A percentile compares a stretch with the other conserved stretches of the same genome.
phyloP scores from a whole-genome alignment of 257 asterid species.

The Ilex aquifolium region DNA sequence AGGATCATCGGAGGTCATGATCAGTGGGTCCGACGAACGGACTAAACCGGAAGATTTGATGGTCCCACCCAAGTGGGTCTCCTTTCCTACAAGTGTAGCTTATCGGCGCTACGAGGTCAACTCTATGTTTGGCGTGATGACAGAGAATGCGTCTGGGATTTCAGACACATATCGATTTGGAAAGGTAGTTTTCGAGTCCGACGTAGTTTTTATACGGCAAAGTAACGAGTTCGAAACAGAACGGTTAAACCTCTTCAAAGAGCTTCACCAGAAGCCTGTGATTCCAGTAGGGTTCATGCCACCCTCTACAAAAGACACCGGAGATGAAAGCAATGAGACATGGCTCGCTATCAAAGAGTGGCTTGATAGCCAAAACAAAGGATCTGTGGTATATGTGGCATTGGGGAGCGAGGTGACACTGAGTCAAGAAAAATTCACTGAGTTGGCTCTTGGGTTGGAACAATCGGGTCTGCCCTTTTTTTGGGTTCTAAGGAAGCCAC shows the following conservation, averaged over 20 bases:
- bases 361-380: neutral
- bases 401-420: conserved; percentile 24
- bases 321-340: neutral
- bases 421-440: conserved; percentile 22
- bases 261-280: conserved; percentile 7
- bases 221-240: conserved; percentile 7
- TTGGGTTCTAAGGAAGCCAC: conserved; percentile 22
- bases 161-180: conserved; percentile 2
- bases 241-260: conserved; percentile 5
- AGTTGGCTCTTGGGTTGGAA: conserved; percentile 30
- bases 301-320: neutral
- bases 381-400: conserved; percentile 17
- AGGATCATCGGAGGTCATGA: neutral
- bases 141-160: neutral
- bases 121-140: neutral
- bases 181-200: neutral
- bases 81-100: conserved; percentile 2
- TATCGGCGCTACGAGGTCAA: neutral
- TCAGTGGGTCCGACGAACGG: neutral
- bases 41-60: no score
- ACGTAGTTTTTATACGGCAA: neutral
- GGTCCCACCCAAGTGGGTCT: no score
- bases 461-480: conserved; percentile 22
- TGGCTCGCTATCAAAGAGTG: neutral
- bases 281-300: conserved; percentile 19